Base-by-base conservation (phyloP, 2,329 filamentous ascomycete genomes). In the Monilinia fructicola region DNA sequence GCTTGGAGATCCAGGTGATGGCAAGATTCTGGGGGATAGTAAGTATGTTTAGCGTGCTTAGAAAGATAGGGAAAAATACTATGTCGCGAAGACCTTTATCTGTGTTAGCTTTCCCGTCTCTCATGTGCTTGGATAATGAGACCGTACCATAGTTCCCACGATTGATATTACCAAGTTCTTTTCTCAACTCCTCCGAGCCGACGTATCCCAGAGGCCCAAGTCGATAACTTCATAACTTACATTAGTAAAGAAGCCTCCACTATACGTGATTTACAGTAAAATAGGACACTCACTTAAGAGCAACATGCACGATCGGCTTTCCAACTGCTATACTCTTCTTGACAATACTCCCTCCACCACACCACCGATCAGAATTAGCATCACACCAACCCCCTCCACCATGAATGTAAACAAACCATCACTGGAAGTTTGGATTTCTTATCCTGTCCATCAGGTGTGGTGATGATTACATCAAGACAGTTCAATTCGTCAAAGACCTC, bases 341-440 rank as follows among this genome's bases (percentile, higher is more conserved):
- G 3, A 67, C 67, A 1, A 69, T 28, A 46, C 56, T 55, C 4
- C 56, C 58, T 5, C 66, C 31, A 40, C 53, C 48, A 28, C 59
- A 53, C 59, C 46, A 53, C 31, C 48, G 28, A 40, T 62, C n/a
- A 10, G 48, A 42, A 21, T 62, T 65, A 59, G 68, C 66, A 54
- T 58, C 66, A 62, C 65, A 67, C 56, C 60, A 71, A n/a, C 65
- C 66, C 3, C 79, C 80, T 48, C 80, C 80, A 60, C 80, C 74
- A 68, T 85, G 81, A 52, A 86, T 84, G 81, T 83, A 86, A 0
- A 85, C 79, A 86, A 0, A 85, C 79, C 21, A 78, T 78, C 5
- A 86, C 81, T 81, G 84, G 16, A 84, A 77, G 35, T 73, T 79
- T 35, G 35, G 31, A 58, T 42, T 16, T 52, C 68, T 73, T 62